Conservation (phyloP, 306 rosid genomes). For the Malus sieversii region DNA sequence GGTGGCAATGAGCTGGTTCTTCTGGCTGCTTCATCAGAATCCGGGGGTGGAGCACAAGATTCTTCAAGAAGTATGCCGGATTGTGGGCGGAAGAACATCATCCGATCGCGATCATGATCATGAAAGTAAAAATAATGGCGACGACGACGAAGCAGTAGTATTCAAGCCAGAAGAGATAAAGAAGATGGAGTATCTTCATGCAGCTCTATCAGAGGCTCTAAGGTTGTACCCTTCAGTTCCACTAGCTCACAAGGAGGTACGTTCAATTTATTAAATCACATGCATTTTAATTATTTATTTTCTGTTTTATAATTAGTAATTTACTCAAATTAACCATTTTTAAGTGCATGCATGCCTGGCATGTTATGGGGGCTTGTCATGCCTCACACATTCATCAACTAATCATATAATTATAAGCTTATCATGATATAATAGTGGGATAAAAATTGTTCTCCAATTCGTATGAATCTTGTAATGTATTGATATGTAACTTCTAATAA, state of each 20-base stretch:
- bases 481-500: too few relatives aligned
- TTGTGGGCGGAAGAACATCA: slow-evolving; percentile 41
- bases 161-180: slow-evolving; percentile 69
- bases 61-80: slow-evolving; percentile 44
- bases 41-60: slow-evolving; percentile 60
- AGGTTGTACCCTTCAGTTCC: slow-evolving; percentile 93
- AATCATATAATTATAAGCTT: neutral
- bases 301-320: neutral
- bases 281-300: neutral
- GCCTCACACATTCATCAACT: neutral
- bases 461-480: too few relatives aligned
- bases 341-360: neutral
- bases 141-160: neutral
- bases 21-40: slow-evolving; percentile 66
- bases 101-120: slow-evolving; percentile 3
- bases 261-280: neutral
- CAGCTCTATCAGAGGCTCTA: slow-evolving; percentile 80
- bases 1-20: slow-evolving; percentile 94
- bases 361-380: neutral
- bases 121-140: neutral
- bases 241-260: slow-evolving; percentile 90
- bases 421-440: neutral
- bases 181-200: slow-evolving; percentile 92
- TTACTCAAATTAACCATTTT: neutral
- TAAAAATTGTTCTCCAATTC: too few relatives aligned